Percentiles rank a stretch among this genome's conserved stretches.
Evolutionary conservation across 1,284 basidiomycete genomes (phyloP).

Genomic region (Apiotrichum laibachii): DNA sequence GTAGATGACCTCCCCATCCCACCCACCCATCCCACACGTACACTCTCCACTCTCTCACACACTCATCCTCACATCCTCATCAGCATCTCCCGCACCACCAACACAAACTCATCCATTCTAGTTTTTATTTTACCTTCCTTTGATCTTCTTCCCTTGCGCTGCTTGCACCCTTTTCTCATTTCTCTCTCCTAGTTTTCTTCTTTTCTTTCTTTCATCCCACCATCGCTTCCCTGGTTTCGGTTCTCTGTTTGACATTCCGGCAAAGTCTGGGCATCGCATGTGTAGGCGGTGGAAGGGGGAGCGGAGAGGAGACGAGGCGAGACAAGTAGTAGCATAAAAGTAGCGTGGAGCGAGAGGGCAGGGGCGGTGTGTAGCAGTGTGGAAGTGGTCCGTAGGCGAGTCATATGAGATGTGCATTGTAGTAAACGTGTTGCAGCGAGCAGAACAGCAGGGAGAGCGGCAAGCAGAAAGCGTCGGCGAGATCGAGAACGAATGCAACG

Average conservation of each 20-base stretch:
- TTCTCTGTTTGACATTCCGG: background rate
- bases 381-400: conserved; percentile 1
- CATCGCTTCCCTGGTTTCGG: background rate
- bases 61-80: background rate
- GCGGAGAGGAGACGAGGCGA: background rate
- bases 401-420: conserved; percentile 22
- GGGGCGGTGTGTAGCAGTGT: conserved; percentile 1
- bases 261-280: conserved; percentile 2
- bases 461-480: too few species aligned
- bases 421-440: conserved; percentile 1
- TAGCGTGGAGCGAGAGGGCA: background rate
- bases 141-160: too few species aligned
- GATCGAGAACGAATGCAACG: too few species aligned
- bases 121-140: background rate
- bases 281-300: background rate
- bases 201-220: background rate
- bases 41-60: background rate
- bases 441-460: too few species aligned
- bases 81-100: background rate
- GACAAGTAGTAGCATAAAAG: too few species aligned
- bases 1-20: background rate
- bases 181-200: too few species aligned
- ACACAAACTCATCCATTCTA: background rate
- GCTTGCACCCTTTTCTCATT: too few species aligned
- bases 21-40: too few species aligned